Evolutionary conservation across 2,329 filamentous ascomycete species (phyloP).

Genomic region (Trichoderma sp.): DNA sequence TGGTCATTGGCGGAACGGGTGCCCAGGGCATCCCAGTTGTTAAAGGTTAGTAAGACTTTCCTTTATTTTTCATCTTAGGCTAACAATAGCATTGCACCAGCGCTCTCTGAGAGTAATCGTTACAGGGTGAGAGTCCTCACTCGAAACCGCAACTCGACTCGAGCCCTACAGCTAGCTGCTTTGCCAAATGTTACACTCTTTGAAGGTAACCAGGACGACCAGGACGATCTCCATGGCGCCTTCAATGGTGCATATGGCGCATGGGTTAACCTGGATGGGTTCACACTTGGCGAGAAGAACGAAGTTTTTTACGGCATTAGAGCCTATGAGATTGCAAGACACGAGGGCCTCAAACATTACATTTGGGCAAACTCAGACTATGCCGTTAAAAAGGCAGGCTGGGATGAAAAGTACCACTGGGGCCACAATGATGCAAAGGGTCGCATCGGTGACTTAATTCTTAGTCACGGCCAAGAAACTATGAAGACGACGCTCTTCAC

Average conservation of each 20-base stretch:
- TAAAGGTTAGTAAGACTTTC: neutral
- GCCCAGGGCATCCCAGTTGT: neutral
- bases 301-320: neutral
- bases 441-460: neutral
- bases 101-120: neutral
- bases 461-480: neutral
- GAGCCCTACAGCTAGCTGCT: neutral
- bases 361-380: neutral
- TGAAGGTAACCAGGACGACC: neutral
- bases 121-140: neutral
- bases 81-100: neutral
- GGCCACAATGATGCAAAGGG: neutral
- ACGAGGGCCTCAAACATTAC: neutral
- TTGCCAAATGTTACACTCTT: neutral
- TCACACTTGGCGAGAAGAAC: neutral
- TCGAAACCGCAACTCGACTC: neutral
- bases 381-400: neutral
- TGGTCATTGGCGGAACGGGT: neutral
- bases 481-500: neutral
- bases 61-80: too few relatives aligned
- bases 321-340: neutral
- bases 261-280: neutral
- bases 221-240: neutral
- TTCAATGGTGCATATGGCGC: neutral
- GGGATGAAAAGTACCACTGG: neutral